Base-by-base conservation (phyloP, 2,329 filamentous ascomycete genomes). In the Grosmannia penicillata region DNA sequence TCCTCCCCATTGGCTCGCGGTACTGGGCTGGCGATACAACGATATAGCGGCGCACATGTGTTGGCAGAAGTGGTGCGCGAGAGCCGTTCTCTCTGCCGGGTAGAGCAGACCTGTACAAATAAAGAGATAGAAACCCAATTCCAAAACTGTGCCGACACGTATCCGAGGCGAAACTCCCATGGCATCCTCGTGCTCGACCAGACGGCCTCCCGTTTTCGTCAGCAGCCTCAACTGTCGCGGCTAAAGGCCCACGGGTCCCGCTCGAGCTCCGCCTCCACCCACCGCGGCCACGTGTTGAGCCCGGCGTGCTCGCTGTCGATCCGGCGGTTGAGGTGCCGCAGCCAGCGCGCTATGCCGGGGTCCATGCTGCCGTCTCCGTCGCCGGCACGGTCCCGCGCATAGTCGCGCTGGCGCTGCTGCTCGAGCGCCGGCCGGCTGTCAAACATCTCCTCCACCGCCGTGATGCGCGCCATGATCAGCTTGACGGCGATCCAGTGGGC, bases 401-500 rank as follows among this genome's bases (percentile, higher is more conserved):
- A n/a, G 23, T 2, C 17, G 30, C 18, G 38, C 15, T 45, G 28
- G 9, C 51, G 53, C 13, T 47, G 24, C 44, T 56, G 59, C 29
- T 52, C 23, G n/a, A 31, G n/a, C n/a, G n/a, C 47, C 29, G 19
- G 41, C 39, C 15, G 31, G 29, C 17, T 21, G 22, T 26, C 36
- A 14, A 11, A 30, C 2, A 14, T 8, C 21, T 15, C 9, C 25
- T 38, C 43, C 9, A 8, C 31, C 2, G 31, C 15, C n/a, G 57
- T 65, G 41, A 70, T 65, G 17, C 58, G 57, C 3, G 56, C 53
- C 67, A 73, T 71, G 48, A 72, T 63, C 53, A 69, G 63, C 48
- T 69, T 65, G 32, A 73, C 47, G 8, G 65, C 59, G 35, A 72
- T 62, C 68, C 70, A 73, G 53, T 74, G 69, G 36, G 67, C 47